Evolutionary conservation across 2,329 filamentous ascomycete species (phyloP), one percentile per base, ranked within the genome.

Genomic region (Ascochyta pisi): DNA sequence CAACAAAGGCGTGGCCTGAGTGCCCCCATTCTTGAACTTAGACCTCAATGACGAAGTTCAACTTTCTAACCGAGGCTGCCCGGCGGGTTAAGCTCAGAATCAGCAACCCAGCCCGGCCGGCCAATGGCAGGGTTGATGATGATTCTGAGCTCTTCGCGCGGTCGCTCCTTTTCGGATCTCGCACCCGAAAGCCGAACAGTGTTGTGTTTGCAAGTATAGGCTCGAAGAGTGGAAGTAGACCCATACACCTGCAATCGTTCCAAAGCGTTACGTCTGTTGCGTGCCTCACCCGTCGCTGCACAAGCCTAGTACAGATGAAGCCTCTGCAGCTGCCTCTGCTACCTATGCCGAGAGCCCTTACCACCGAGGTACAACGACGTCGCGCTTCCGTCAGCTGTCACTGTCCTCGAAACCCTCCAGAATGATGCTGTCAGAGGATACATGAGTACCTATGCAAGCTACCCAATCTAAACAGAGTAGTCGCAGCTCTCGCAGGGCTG

Each of bases 11-110:
- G 49, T 43, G 33, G 54, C 50, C 49, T 60, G 58, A 47, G 54
- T 31, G 39, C 52, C 57, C 48, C 60, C 61, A 65, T 64, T 62
- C 52, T 64, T 63, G 57, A 47, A 44, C 50, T 39, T 35, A 33
- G 22, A 41, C 42, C 40, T 55, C 53, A 34, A 56, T 56, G 53
- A 56, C 53, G 53, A 22, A 45, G 52, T 37, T 23, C 50, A 33
- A 50, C 46, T 50, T 55, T 43, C 47, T 50, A 39, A 39, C 53
- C 53, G 37, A 45, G 53, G 47, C 46, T 50, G 46, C 29, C 41
- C 37, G 46, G 29, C n/a, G 27, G 27, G 8, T 29, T 27, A 6
- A 7, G 7, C 26, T 27, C 19, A 19, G 19, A 19, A 19, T 27
- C 26, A 27, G 27, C 8, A 29, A 19, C 19, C 19, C 27, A 10